Base-by-base conservation (phyloP, 352 stramenopile genomes). In the Pythium aristosporum region DNA sequence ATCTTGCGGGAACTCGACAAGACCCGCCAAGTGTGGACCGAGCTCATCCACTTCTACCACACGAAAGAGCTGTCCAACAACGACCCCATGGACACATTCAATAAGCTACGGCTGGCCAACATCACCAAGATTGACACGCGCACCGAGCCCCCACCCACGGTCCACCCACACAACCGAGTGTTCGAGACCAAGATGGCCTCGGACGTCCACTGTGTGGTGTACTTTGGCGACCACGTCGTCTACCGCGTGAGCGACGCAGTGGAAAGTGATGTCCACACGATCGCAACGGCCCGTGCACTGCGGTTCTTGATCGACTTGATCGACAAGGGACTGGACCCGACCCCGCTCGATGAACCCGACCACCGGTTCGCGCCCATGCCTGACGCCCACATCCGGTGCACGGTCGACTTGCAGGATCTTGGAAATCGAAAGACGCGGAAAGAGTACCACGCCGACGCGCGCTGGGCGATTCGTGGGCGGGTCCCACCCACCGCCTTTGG, bases 251-350 rank as follows among this genome's bases (percentile, higher is more conserved):
- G 74, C 1, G 82, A 76, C 39, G 71, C 74, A 8, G 75, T 70
- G 30, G 79, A 93, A 62, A 61, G 63, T 16, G 82, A 89, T 0
- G 80, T 76, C 11, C 69, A 73, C 34, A 57, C 67, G 2, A 61
- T 88, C n/a, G 85, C 73, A 5, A 83, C 83, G 25, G 85, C 69
- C 49, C 65, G 63, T 43, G 71, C 75, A 23, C 74, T 76, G 8
- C 78, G 84, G n/a, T 93, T 89, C 68, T 65, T 91, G 7, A 63
- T 79, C 49, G 77, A 91, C 63, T 64, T 93, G 47, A 91, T 93
- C 44, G 80, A 93, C 61, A 78, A 69, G 43, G 82, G 77, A 5
- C 69, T 91, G 37, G 72, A 86, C 52, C 72, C 79, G 4, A 83
- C 82, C 28, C 69, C 74, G 13, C 42, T 74, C 15, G 67, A 82